Base-by-base conservation (phyloP, 2,329 filamentous ascomycete genomes). In the Aspergillus felis region DNA sequence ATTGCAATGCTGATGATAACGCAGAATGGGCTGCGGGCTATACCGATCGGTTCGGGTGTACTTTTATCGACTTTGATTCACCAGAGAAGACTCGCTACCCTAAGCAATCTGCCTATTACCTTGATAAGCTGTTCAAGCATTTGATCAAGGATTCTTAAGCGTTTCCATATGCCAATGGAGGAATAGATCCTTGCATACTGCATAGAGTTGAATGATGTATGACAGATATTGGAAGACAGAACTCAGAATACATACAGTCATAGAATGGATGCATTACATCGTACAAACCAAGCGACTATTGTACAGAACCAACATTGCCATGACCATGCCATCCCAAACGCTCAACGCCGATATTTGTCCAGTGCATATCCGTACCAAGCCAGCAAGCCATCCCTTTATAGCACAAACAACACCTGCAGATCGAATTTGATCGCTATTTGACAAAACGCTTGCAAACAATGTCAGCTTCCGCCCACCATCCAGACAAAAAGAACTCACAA, bases 21-120 rank as follows among this genome's bases (percentile, higher is more conserved):
- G 1, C 55, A 72, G 89, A 91, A 76, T 92, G 88, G 88, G 88
- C 89, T 25, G 90, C 92, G 72, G 90, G 89, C 12, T 93, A 91
- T 72, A 84, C 87, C 75, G 92, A 89, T 50, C 83, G 89, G 48
- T 92, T 93, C 68, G 89, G 90, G 44, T 87, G 89, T 58, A 89
- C 86, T 4, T 92, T 82, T 69, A 89, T 93, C 55, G 89, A 92
- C 74, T 93, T 91, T 70, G 65, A 84, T 63, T 83, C 89, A 58
- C 85, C 85, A 27, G 89, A 92, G 78, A 89, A 86, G 78, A 82
- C 61, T 20, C 64, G 90, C 32, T 82, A 86, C 66, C 85, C 89
- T 29, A 93, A 93, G 81, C 89, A 91, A 82, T 92, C 88, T 71
- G 89, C 88, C 24, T 83, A 81, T 72, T 82, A 83, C 68, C 79